These are phyloP conservation scores for Globisporangium rhizosaccharum DNA, from an alignment of 352 stramenopile genomes.

Conservation along the genomic window DNA sequence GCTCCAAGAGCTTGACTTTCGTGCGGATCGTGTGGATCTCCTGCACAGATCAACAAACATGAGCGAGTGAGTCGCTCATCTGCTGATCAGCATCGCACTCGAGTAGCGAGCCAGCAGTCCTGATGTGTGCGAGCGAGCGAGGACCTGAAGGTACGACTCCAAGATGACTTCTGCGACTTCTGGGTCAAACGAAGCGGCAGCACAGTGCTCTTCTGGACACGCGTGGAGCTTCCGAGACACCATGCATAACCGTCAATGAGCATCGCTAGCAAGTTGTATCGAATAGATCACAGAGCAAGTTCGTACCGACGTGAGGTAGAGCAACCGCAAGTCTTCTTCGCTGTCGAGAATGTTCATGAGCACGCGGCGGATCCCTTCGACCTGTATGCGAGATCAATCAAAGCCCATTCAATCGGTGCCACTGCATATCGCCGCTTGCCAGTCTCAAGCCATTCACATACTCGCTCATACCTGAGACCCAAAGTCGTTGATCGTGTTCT, in stretches of 20 bases:
- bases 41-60: constrained; percentile 7
- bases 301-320: constrained; percentile 17
- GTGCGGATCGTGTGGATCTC: constrained; percentile 67
- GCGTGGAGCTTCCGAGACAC: constrained; percentile 16
- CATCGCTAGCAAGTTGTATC: background rate
- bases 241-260: background rate
- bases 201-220: constrained; percentile 1
- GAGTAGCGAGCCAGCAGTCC: too few species aligned
- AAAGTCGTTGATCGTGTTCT: constrained; percentile 37
- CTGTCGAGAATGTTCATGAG: constrained; percentile 29
- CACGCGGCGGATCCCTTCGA: constrained; percentile 16
- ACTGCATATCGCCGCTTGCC: background rate
- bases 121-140: too few species aligned
- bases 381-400: background rate
- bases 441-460: background rate
- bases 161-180: constrained; percentile 9
- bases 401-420: background rate
- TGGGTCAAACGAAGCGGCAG: constrained; percentile 3
- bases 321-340: constrained; percentile 24
- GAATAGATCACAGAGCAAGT: background rate
- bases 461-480: constrained; percentile 13
- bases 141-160: constrained; percentile 9
- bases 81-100: background rate
- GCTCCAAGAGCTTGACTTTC: constrained; percentile 57
- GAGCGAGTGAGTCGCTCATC: too few species aligned